Evolutionary conservation across 768 basidiomycete species (phyloP), one percentile per base, ranked within the genome.

Genomic region (Termitomyces sp.): DNA sequence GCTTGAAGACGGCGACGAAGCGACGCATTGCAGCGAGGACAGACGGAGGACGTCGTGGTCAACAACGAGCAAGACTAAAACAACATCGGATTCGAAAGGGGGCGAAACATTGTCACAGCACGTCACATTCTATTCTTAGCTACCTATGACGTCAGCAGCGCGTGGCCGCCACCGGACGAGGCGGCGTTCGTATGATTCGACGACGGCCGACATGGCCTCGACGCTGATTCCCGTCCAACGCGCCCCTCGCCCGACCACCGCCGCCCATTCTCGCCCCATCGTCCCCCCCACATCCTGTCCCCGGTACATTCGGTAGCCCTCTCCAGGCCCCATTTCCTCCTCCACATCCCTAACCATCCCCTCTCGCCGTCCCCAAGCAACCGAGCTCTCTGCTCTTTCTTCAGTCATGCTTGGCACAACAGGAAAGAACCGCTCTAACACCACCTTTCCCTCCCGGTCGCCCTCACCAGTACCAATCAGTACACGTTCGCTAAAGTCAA

Each of bases 131-230:
- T 58, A 53, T 55, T 53, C 22, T 53, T 51, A 47, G 40, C 30
- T 56, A 19, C 3, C 24, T 22, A 45, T 56, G 48, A 64, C 60
- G 56, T 51, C 55, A 49, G 43, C 46, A 30, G 12, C 53, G 56
- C 61, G 58, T 60, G 55, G 55, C 55, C 59, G 49, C 54, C 82
- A 80, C 52, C 76, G 70, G 59, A 71, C 62, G 35, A 93, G 57
- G 48, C 88, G 72, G 57, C 81, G 72, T 69, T 94, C 93, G 53
- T 83, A 84, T 49, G 71, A 68, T 66, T 87, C 86, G 28, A 91
- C 74, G 15, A 88, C 75, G 10, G 66, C 68, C 2, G 74, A 68
- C 43, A 95, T 42, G 57, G 81, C 77, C 50, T 80, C 78, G 21
- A 67, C 69, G 1, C 70, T 68, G 5, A 87, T 78, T 1, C 89